Percentiles rank a stretch among this genome's conserved stretches.
Conservation (phyloP, 768 basidiomycete genomes). For the Psilocybe cyanescens region DNA sequence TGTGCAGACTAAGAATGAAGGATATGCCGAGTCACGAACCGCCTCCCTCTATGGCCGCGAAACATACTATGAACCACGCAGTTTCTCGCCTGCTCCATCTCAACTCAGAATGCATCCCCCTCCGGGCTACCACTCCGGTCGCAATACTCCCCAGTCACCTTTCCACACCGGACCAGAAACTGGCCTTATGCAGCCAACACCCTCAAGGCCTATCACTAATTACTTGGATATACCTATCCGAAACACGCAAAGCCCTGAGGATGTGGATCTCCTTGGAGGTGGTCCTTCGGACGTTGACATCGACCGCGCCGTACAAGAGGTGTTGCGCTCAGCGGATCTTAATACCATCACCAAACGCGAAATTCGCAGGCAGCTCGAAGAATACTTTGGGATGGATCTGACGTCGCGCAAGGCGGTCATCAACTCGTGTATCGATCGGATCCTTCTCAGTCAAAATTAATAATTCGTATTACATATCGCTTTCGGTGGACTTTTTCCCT, state of each 20-base stretch:
- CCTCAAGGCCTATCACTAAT: conserved; percentile 74
- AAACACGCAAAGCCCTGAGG: conserved; percentile 52
- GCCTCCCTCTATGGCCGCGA: conserved; percentile 87
- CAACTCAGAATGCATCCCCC: conserved; percentile 64
- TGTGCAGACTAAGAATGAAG: conserved; percentile 68
- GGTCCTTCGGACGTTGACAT: conserved; percentile 70
- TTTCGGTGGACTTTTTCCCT: conserved; percentile 13
- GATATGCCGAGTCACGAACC: conserved; percentile 77
- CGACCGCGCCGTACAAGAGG: conserved; percentile 72
- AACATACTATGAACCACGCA: conserved; percentile 80
- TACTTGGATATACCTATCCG: conserved; percentile 79
- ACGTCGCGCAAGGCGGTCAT: conserved; percentile 71
- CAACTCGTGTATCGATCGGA: conserved; percentile 78
- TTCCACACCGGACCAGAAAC: conserved; percentile 38
- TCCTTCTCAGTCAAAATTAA: conserved; percentile 55
- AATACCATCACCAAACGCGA: conserved; percentile 92
- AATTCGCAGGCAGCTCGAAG: conserved; percentile 83
- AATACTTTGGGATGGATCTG: conserved; percentile 79
- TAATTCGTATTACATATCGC: conserved; percentile 1
- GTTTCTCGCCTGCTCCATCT: conserved; percentile 76
- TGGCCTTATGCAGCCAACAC: conserved; percentile 59
- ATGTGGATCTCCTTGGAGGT: conserved; percentile 42
- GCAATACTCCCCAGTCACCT: conserved; percentile 68
- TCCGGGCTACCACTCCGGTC: conserved; percentile 77
- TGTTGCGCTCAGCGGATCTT: conserved; percentile 81